Conservation (phyloP, 1,139 yeast genomes). For the Candida sojae region DNA sequence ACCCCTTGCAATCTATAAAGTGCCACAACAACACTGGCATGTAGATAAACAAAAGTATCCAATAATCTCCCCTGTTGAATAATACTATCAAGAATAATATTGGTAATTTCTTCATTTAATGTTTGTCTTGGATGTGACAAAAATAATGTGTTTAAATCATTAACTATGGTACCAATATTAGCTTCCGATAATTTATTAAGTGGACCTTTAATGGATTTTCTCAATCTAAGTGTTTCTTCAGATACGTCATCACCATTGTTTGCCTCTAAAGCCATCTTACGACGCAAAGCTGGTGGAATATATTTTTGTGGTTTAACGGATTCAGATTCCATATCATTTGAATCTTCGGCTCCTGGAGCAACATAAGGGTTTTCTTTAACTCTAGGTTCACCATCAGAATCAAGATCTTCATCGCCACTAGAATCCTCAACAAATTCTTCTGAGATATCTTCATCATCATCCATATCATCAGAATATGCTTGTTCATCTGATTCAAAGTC, state of each 20-base stretch:
- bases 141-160: constrained; percentile 66
- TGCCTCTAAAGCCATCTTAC: constrained; percentile 44
- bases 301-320: constrained; percentile 44
- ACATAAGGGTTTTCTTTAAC: constrained; percentile 80
- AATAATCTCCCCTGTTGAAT: constrained; percentile 62
- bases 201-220: constrained; percentile 71
- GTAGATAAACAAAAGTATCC: constrained; percentile 78
- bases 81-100: constrained; percentile 66
- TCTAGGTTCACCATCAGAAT: constrained; percentile 24
- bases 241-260: constrained; percentile 28
- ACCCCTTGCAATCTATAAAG: constrained; percentile 79
- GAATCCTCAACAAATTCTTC: constrained; percentile 62
- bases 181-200: constrained; percentile 87
- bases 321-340: constrained; percentile 11
- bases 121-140: constrained; percentile 70
- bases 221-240: constrained; percentile 52
- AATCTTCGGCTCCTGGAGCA: constrained; percentile 55
- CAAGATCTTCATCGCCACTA: constrained; percentile 15
- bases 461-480: constrained; percentile 1
- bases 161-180: constrained; percentile 68
- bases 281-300: constrained; percentile 83
- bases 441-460: constrained; percentile 41
- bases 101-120: constrained; percentile 70
- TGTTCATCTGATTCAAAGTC: constrained; percentile 33
- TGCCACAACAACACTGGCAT: constrained; percentile 77